Base-by-base conservation (phyloP, 1,284 basidiomycete genomes). In the Porodaedalea pini region DNA sequence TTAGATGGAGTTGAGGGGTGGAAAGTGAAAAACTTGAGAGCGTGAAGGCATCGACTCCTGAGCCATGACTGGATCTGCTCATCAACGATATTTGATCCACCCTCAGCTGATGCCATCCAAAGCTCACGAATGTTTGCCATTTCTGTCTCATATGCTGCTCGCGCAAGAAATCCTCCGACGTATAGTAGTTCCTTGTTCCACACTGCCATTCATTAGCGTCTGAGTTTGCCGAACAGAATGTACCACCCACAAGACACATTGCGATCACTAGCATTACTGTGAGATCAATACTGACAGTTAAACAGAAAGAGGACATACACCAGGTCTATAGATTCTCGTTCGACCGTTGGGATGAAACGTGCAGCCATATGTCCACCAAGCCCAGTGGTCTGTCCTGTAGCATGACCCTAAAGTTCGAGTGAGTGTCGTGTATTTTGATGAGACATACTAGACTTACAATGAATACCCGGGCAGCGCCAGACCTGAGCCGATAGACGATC, bases 271-370 rank as follows among this genome's bases (percentile, higher is more conserved):
- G 10, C 60, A 39, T 13, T 17, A 17, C 29, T 17, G 15, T 43
- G 21, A 62, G 36, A 63, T 53, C 25, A 45, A 54, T 65, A 63
- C 60, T 6, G 6, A 15, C 63, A 61, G 40, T 68, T 63, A 23
- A 65, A 65, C 29, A 51, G 5, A 57, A 53, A 72, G 53, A 21
- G 39, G 21, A 73, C 85, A 72, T 69, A 91, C 84, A 90, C 86
- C 4, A 94, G 75, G 71, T 97, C 94, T 62, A 98, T 88, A 0
- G 91, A 92, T 72, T 99, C 96, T 62, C 96, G 83, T 72, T 99
- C 96, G 2, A 99, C 96, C 0, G 96, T 99, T 0, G 94, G 94
- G 59, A 99, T 97, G 69, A 98, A 98, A 6, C 94, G 80, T 1
- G 92, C 88, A 1, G 93, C 85, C 71, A 98, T 84, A 66, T 96